Conservation (phyloP, 2,329 filamentous ascomycete species). For the Colletotrichum sp. region DNA sequence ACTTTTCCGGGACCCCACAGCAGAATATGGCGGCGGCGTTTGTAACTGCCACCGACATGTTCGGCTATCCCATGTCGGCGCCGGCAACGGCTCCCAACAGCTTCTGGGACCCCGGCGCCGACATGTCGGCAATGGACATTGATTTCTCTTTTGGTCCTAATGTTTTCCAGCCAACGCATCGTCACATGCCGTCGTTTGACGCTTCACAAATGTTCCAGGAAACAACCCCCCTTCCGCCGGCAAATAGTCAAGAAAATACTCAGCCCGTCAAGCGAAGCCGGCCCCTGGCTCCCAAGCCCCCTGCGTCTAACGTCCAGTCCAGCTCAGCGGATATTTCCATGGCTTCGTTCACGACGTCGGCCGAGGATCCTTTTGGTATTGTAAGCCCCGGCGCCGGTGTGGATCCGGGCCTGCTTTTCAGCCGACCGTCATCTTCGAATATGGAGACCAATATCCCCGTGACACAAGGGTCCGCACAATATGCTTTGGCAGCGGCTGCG, state of each 20-base stretch:
- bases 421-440: conserved; percentile 52
- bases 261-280: conserved; percentile 46
- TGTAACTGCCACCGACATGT: conserved; percentile 58
- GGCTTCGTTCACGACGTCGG: conserved; percentile 46
- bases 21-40: conserved; percentile 53
- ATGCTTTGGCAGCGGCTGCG: conserved; percentile 16
- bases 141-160: conserved; percentile 56
- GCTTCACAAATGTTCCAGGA: conserved; percentile 61
- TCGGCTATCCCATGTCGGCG: conserved; percentile 65
- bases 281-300: conserved; percentile 55
- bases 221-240: conserved; percentile 35
- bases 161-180: conserved; percentile 52
- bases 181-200: conserved; percentile 57
- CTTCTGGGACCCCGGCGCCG: conserved; percentile 61
- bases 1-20: conserved; percentile 55
- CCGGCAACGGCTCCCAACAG: conserved; percentile 54
- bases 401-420: conserved; percentile 64
- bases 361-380: conserved; percentile 58
- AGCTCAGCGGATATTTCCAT: conserved; percentile 27
- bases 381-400: conserved; percentile 54
- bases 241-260: conserved; percentile 21
- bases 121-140: conserved; percentile 62
- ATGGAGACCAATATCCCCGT: conserved; percentile 42
- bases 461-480: conserved; percentile 24
- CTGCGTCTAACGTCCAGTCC: conserved; percentile 32